Evolutionary conservation across 495 filamentous ascomycete species (phyloP).

Genomic region (Xylaria acuta): DNA sequence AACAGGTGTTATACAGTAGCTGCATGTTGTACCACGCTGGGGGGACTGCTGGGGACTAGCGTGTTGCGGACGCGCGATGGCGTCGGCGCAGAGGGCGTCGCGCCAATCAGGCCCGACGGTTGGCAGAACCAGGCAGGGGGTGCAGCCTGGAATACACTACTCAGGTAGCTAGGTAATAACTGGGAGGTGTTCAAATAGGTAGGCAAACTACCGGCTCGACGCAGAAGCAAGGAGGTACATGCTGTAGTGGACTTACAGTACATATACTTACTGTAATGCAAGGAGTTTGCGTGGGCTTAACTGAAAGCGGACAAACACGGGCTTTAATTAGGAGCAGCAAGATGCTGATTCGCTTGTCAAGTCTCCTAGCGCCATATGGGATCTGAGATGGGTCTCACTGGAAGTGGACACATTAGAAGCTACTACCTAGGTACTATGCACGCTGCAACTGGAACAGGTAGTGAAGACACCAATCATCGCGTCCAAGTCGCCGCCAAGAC

Average conservation of each 20-base stretch:
- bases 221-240: slow-evolving; percentile 4
- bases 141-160: too few species aligned
- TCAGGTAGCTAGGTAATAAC: neutral
- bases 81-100: slow-evolving; percentile 15
- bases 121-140: neutral
- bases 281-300: neutral
- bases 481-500: slow-evolving; percentile 1
- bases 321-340: slow-evolving; percentile 4
- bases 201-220: neutral
- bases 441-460: slow-evolving; percentile 1
- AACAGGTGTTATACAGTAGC: neutral
- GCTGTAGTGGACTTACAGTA: neutral
- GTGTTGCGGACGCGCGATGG: slow-evolving; percentile 25
- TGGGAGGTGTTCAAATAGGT: neutral
- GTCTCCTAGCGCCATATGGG: neutral
- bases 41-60: neutral
- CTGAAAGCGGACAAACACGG: neutral
- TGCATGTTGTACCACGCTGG: neutral
- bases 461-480: slow-evolving; percentile 22
- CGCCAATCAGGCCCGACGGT: neutral
- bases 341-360: slow-evolving; percentile 1
- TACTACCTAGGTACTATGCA: too few species aligned
- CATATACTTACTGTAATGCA: neutral
- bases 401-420: neutral
- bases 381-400: neutral